Percentiles rank a stretch among this genome's conserved stretches.
Evolutionary conservation across 1,139 yeast genomes (phyloP).

Genomic region (Protomyces macrosporus): DNA sequence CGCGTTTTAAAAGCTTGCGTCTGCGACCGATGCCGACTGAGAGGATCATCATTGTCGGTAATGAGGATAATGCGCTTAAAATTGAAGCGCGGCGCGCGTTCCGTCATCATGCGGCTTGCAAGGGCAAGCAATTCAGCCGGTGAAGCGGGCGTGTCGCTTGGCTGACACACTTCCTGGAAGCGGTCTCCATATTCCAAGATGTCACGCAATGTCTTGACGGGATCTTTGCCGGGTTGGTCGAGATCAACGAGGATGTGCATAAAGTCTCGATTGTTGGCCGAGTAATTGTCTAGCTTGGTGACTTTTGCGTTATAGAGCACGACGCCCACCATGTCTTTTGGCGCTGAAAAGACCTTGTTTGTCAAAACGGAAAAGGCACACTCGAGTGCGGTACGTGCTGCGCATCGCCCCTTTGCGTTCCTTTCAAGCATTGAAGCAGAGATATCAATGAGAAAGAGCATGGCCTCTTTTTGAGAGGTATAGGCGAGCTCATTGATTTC

Average conservation of each 20-base stretch:
- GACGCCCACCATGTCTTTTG: slow-evolving; percentile 39
- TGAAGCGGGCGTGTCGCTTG: slow-evolving; percentile 29
- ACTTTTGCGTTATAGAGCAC: slow-evolving; percentile 36
- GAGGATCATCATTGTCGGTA: slow-evolving; percentile 57
- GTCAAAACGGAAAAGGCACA: slow-evolving; percentile 38
- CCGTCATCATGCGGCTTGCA: slow-evolving; percentile 35
- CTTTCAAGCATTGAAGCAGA: slow-evolving; percentile 37
- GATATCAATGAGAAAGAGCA: slow-evolving; percentile 40
- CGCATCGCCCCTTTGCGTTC: slow-evolving; percentile 17
- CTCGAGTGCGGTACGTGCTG: slow-evolving; percentile 34
- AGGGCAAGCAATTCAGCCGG: slow-evolving; percentile 36
- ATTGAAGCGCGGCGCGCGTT: slow-evolving; percentile 30
- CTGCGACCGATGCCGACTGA: slow-evolving; percentile 38
- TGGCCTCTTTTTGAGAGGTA: slow-evolving; percentile 38
- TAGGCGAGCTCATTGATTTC: slow-evolving; percentile 34
- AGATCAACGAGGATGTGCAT: slow-evolving; percentile 35
- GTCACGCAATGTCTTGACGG: slow-evolving; percentile 34
- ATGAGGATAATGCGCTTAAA: slow-evolving; percentile 47
- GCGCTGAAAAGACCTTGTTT: slow-evolving; percentile 36
- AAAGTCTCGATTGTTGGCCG: slow-evolving; percentile 21
- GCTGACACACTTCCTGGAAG: slow-evolving; percentile 27
- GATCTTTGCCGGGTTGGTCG: slow-evolving; percentile 37
- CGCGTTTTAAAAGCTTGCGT: slow-evolving; percentile 51
- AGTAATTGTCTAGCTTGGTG: slow-evolving; percentile 32
- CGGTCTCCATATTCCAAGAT: slow-evolving; percentile 32